Evolutionary conservation across 768 basidiomycete genomes (phyloP).

Genomic region (Omphalotus guepiniiformis): DNA sequence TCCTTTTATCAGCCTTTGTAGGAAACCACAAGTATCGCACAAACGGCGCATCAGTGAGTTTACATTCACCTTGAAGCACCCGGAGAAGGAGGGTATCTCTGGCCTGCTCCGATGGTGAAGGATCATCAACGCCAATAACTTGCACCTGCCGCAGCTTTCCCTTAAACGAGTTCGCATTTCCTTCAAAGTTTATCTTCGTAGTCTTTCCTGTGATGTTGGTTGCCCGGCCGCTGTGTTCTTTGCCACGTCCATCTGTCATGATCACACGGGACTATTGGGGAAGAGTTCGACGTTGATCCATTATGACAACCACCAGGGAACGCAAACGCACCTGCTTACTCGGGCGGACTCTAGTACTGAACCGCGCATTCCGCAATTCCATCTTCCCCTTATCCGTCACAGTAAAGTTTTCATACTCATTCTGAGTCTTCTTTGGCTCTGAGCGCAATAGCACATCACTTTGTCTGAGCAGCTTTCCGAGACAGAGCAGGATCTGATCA

Average conservation of each 20-base stretch:
- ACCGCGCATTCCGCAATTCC: conserved; percentile 33
- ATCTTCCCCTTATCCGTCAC: conserved; percentile 23
- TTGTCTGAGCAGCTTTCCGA: conserved; percentile 28
- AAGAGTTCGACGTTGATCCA: not conserved
- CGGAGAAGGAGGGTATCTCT: conserved; percentile 33
- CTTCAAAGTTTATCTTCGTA: conserved; percentile 29
- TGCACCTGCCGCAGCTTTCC: conserved; percentile 21
- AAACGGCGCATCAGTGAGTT: conserved; percentile 27
- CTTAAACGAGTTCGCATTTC: conserved; percentile 12
- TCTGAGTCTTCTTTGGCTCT: conserved; percentile 27
- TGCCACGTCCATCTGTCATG: conserved; percentile 29
- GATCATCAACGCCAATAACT: conserved; percentile 37
- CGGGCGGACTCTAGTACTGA: conserved; percentile 34
- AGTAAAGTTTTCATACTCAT: conserved; percentile 28
- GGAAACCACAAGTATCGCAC: conserved; percentile 40
- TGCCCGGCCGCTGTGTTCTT: conserved; percentile 28
- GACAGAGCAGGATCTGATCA: conserved; percentile 28
- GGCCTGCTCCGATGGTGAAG: conserved; percentile 35
- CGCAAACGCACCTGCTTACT: conserved; percentile 33
- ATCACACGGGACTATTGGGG: conserved; percentile 25
- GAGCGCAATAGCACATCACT: conserved; percentile 27
- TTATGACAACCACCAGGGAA: conserved; percentile 11
- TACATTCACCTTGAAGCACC: conserved; percentile 27
- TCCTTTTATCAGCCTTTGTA: conserved; percentile 9
- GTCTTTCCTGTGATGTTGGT: conserved; percentile 26